Conservation (phyloP, 2,329 filamentous ascomycete species). For the Epichloe elymi region DNA sequence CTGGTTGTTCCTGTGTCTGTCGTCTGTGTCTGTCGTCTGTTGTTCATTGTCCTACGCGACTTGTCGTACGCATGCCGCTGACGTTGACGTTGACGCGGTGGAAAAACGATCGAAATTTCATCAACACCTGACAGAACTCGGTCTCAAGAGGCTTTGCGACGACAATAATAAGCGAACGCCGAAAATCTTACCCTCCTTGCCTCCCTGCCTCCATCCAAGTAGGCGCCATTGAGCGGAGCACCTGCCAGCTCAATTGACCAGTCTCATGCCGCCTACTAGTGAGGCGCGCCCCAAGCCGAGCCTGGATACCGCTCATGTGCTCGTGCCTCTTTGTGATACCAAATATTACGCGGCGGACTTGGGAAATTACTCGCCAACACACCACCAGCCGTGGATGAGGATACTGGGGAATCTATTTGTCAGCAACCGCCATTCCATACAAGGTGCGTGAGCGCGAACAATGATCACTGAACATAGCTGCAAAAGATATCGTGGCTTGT, state of each 20-base stretch:
- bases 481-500: constrained; percentile 1
- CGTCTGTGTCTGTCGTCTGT: neutral
- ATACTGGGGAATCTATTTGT: neutral
- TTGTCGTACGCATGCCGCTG: too few species aligned
- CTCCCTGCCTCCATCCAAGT: neutral
- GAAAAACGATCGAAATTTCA: neutral
- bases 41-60: neutral
- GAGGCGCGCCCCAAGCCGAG: neutral
- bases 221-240: neutral
- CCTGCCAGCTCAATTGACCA: neutral
- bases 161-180: neutral
- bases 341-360: neutral
- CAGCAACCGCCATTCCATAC: neutral
- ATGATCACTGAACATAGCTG: neutral
- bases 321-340: neutral
- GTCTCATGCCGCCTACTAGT: neutral
- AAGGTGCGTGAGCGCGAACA: neutral
- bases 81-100: neutral
- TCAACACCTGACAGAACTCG: neutral
- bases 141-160: neutral
- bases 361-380: constrained; percentile 4
- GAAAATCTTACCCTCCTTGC: neutral
- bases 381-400: neutral
- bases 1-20: too few species aligned
- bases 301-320: neutral